Evolutionary conservation across 805 yeast genomes (phyloP).

Genomic region (Metschnikowia bowlesiae): DNA sequence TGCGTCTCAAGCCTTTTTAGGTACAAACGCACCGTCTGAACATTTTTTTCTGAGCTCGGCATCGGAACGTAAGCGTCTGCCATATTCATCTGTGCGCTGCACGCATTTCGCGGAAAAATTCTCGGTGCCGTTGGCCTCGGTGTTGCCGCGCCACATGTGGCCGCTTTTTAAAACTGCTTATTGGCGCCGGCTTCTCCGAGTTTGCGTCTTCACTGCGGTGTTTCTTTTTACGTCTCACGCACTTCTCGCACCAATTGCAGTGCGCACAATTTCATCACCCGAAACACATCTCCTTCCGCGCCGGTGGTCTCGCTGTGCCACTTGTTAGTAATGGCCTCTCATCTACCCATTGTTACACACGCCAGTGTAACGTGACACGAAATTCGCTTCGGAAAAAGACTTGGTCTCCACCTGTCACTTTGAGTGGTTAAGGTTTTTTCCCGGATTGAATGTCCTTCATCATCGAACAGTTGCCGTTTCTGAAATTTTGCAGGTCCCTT

Average conservation of each 20-base stretch:
- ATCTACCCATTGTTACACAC: neutral
- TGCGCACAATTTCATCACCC: neutral
- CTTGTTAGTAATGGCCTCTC: neutral
- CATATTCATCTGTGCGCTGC: neutral
- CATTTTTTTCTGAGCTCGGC: neutral
- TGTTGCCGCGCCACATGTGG: neutral
- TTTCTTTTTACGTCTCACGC: neutral
- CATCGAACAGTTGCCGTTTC: neutral
- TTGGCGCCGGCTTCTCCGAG: neutral
- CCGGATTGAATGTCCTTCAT: neutral
- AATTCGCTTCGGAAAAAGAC: neutral
- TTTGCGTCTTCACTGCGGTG: neutral
- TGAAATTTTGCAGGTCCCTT: neutral
- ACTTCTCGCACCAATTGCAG: conserved; percentile 4
- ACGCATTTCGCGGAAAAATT: neutral
- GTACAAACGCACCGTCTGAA: neutral
- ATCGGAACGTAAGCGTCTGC: neutral
- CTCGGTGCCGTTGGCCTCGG: neutral
- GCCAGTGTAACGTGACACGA: neutral
- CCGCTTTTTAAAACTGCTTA: neutral
- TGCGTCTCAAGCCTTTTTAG: neutral
- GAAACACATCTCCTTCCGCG: conserved; percentile 1
- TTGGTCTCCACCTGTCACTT: neutral
- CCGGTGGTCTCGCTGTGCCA: neutral
- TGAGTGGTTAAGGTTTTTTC: neutral